Evolutionary conservation across 148 eudicot genomes (phyloP).

Genomic region (Euryodendron excelsum): DNA sequence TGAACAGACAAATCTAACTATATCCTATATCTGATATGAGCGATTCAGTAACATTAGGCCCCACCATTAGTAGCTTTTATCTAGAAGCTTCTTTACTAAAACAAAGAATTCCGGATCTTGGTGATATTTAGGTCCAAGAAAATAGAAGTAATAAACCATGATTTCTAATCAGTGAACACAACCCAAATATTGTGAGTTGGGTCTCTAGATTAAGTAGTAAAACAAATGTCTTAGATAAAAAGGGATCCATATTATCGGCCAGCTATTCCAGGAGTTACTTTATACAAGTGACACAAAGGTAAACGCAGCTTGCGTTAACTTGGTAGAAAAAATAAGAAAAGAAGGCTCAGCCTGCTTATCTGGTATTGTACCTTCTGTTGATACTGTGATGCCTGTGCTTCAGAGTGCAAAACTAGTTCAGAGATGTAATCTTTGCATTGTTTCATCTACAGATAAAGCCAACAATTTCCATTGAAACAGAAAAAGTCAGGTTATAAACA

Average conservation of each 20-base stretch:
- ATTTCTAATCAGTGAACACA: neutral
- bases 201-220: neutral
- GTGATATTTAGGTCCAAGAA: neutral
- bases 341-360: neutral
- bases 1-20: neutral
- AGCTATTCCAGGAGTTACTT: neutral
- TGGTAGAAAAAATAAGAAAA: neutral
- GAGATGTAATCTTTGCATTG: slow-evolving; percentile 53
- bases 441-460: slow-evolving; percentile 36
- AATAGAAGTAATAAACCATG: neutral
- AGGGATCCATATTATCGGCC: neutral
- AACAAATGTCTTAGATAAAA: neutral
- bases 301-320: neutral
- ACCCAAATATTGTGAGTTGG: neutral
- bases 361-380: slow-evolving; percentile 51
- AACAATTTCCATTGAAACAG: slow-evolving; percentile 9
- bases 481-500: neutral
- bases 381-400: slow-evolving; percentile 69
- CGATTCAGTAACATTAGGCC: neutral
- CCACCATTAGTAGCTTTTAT: neutral
- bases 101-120: neutral
- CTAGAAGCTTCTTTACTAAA: neutral
- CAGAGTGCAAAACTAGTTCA: slow-evolving; percentile 59
- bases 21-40: neutral
- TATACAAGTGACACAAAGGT: neutral